Conservation (phyloP, 352 stramenopile genomes). For the Globisporangium paroecandrum region DNA sequence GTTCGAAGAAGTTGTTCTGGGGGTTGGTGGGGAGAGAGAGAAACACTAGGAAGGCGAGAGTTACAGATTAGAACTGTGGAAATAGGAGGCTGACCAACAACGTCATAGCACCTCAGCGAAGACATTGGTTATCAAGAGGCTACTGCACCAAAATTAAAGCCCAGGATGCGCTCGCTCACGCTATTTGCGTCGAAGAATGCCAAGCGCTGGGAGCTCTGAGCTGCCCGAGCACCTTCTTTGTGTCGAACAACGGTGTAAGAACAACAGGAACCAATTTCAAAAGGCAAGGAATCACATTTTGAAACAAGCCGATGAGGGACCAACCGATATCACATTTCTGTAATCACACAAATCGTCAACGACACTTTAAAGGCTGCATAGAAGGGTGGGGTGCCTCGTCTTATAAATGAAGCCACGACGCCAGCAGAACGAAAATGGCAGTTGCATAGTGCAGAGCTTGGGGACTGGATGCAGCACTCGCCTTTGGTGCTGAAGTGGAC, state of each 20-base stretch:
- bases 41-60: not conserved
- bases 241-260: not conserved
- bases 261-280: not conserved
- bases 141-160: not conserved
- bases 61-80: not conserved
- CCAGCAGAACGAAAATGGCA: not conserved
- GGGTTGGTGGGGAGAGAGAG: not conserved
- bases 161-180: too few species aligned
- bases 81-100: not conserved
- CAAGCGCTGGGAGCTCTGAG: not conserved
- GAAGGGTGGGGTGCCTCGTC: too few species aligned
- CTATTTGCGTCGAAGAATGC: not conserved
- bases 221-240: not conserved
- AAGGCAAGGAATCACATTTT: not conserved
- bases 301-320: not conserved
- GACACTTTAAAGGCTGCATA: not conserved
- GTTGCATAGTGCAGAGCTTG: not conserved
- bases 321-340: not conserved
- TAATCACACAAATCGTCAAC: not conserved
- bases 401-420: constrained; percentile 7
- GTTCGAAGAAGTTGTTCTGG: not conserved
- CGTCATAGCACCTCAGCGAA: not conserved
- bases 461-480: not conserved
- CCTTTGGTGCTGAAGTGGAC: not conserved
- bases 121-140: not conserved